Percentiles rank a stretch among this genome's conserved stretches.
Conservation (phyloP, 129 eudicot species). For the Apium graveolens region DNA sequence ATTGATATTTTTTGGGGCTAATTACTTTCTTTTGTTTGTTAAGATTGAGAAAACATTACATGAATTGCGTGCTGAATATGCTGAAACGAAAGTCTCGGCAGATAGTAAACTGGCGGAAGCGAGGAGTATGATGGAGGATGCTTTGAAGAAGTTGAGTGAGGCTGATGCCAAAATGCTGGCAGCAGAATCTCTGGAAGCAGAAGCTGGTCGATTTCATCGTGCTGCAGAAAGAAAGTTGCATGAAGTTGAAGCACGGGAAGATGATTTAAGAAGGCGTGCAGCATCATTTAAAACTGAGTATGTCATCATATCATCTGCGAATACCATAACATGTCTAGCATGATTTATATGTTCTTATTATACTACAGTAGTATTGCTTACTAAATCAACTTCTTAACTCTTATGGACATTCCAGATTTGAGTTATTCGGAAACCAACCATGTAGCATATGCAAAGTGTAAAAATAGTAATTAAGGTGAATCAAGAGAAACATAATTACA, state of each 20-base stretch:
- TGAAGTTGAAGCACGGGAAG: constrained; percentile 94
- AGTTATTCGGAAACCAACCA: background rate
- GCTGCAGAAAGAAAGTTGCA: constrained; percentile 81
- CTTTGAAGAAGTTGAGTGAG: constrained; percentile 50
- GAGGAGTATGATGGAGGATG: constrained; percentile 69
- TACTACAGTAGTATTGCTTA: background rate
- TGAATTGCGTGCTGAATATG: constrained; percentile 90
- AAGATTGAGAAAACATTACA: constrained; percentile 90
- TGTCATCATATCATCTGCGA: constrained; percentile 20
- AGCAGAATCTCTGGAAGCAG: constrained; percentile 72
- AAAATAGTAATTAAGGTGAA: background rate
- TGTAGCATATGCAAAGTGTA: background rate
- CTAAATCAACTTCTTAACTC: background rate
- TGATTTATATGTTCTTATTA: background rate
- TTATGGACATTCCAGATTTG: background rate
- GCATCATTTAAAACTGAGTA: constrained; percentile 70
- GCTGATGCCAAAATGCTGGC: constrained; percentile 57
- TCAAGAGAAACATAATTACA: background rate
- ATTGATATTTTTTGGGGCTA: background rate
- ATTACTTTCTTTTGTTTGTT: constrained; percentile 3
- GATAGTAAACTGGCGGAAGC: constrained; percentile 72
- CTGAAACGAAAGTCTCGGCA: constrained; percentile 78
- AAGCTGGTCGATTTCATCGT: constrained; percentile 54
- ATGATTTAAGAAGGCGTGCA: constrained; percentile 76
- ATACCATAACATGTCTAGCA: background rate